Evolutionary conservation across 2,329 filamentous ascomycete genomes (phyloP), one percentile per base, ranked within the genome.

Genomic region (Corniculantispora saksenae): DNA sequence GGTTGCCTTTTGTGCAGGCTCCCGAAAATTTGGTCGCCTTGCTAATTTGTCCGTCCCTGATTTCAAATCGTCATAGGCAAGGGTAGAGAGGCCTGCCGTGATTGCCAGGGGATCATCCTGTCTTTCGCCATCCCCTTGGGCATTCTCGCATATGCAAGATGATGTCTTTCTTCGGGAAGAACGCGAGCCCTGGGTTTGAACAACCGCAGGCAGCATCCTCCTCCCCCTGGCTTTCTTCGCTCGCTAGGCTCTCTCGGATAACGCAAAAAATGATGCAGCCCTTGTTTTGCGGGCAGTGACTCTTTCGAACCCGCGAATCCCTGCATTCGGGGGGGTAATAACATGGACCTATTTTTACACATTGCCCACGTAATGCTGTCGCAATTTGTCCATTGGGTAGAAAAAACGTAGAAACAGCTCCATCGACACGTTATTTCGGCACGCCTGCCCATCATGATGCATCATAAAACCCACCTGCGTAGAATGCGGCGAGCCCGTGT

Each of bases 191-290:
- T 32, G 6, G 32, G 32, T 32, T 43, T n/a, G n/a, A n/a, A n/a
- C n/a, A n/a, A n/a, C n/a, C n/a, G n/a, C n/a, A n/a, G n/a, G n/a
- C n/a, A n/a, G n/a, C n/a, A n/a, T n/a, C n/a, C n/a, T n/a, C n/a
- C n/a, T n/a, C n/a, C n/a, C n/a, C n/a, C n/a, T n/a, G n/a, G n/a
- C n/a, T n/a, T n/a, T n/a, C n/a, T n/a, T n/a, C n/a, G n/a, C n/a
- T n/a, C n/a, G n/a, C n/a, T n/a, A n/a, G n/a, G n/a, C n/a, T n/a
- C n/a, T n/a, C n/a, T n/a, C n/a, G n/a, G n/a, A n/a, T n/a, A n/a
- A n/a, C n/a, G n/a, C n/a, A n/a, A 27, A 54, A 35, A 40, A 17
- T 56, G 53, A 56, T 56, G 53, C n/a, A n/a, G n/a, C n/a, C n/a
- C 5, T 25, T 17, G 7, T 1, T 13, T 43, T 2, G 19, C 32